Conservation (phyloP, 352 stramenopile species). For the Globisporangium barbulae region DNA sequence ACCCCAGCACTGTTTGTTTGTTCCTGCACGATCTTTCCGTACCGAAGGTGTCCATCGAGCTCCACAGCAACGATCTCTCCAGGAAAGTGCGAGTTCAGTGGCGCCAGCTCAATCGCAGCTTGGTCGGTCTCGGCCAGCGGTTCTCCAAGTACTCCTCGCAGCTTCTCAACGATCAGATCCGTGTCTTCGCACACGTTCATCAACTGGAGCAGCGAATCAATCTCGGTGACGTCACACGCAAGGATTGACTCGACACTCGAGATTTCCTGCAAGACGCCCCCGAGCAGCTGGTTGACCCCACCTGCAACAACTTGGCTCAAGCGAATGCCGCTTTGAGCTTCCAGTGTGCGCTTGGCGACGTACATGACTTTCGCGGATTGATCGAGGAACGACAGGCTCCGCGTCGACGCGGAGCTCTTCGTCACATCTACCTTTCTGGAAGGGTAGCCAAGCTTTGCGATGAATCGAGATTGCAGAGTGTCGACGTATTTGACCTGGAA, state of each 20-base stretch:
- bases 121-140: conserved; percentile 46
- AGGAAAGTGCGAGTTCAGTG: conserved; percentile 59
- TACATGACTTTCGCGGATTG: conserved; percentile 37
- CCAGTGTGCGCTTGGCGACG: conserved; percentile 39
- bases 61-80: conserved; percentile 72
- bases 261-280: conserved; percentile 57
- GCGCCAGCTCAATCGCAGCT: conserved; percentile 47
- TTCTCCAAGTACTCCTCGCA: conserved; percentile 57
- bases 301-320: conserved; percentile 54
- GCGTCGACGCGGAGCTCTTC: conserved; percentile 34
- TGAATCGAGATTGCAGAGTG: conserved; percentile 54
- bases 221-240: conserved; percentile 44
- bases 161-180: conserved; percentile 57
- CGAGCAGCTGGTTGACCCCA: conserved; percentile 69
- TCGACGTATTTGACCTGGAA: conserved; percentile 54
- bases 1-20: conserved; percentile 31
- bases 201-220: conserved; percentile 43
- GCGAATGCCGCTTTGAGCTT: conserved; percentile 33
- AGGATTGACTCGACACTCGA: conserved; percentile 66
- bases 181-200: conserved; percentile 69
- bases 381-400: conserved; percentile 68
- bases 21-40: conserved; percentile 57
- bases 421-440: conserved; percentile 56
- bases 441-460: conserved; percentile 53
- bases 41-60: conserved; percentile 42